phyloP scores from a whole-genome alignment of 176 grass and related monocot genomes.

The Melocanna baccifera region DNA sequence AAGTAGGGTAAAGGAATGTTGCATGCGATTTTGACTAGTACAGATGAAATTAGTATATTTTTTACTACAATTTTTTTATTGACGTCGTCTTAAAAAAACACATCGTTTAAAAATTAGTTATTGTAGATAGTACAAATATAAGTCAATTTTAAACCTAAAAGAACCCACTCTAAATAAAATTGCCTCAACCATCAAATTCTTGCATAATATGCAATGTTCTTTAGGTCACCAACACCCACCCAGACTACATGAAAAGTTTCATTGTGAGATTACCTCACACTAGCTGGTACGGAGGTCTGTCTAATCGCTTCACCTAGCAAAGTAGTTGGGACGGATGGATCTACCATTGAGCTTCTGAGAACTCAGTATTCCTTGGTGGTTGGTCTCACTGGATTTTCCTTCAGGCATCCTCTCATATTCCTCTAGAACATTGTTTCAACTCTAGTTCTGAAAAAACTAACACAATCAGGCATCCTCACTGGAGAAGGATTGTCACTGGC shows the following conservation, averaged over 20 bases:
- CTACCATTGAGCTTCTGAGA: not conserved
- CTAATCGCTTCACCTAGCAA: not conserved
- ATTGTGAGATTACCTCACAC: not conserved
- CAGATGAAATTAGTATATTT: too few species aligned
- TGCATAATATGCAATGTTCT: not conserved
- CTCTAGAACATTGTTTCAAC: constrained; percentile 15
- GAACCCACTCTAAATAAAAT: too few species aligned
- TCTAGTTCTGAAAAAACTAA: not conserved
- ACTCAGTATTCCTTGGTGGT: constrained; percentile 14
- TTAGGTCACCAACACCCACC: not conserved
- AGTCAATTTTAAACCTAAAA: too few species aligned
- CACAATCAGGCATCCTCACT: not conserved
- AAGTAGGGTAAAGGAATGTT: too few species aligned
- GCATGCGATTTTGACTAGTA: too few species aligned
- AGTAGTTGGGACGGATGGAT: constrained; percentile 40
- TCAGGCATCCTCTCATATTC: not conserved
- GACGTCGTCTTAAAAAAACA: too few species aligned
- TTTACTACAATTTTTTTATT: too few species aligned
- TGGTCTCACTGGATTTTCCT: not conserved
- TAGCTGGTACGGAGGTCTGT: not conserved
- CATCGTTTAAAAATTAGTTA: too few species aligned
- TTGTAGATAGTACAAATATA: too few species aligned
- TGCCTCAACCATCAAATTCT: not conserved
- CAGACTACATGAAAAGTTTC: not conserved
- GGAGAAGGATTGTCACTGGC: not conserved